These are phyloP conservation scores for Cymbopogon flexuosus DNA, from an alignment of 202 grass and related monocot genomes.

Conservation along the genomic window DNA sequence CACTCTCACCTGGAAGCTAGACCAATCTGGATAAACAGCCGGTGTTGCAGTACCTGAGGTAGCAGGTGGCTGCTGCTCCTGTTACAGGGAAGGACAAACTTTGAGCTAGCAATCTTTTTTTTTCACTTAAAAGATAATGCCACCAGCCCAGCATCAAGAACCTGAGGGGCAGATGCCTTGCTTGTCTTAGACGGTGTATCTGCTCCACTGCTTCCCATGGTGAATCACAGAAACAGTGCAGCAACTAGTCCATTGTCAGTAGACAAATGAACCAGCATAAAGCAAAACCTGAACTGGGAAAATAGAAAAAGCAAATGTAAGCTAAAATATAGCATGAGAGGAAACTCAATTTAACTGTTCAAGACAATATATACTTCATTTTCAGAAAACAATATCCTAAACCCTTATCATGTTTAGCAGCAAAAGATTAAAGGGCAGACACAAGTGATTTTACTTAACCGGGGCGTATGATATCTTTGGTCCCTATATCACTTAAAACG, in stretches of 20 bases:
- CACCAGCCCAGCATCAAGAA: slow-evolving; percentile 24
- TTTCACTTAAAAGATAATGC: neutral
- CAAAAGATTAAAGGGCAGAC: slow-evolving; percentile 4
- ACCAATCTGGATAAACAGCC: slow-evolving; percentile 78
- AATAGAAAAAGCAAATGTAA: slow-evolving; percentile 16
- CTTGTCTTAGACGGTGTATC: slow-evolving; percentile 62
- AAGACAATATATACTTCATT: neutral
- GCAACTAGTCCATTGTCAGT: slow-evolving; percentile 39
- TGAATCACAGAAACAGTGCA: slow-evolving; percentile 11
- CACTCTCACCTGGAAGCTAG: slow-evolving; percentile 67
- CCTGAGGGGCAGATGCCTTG: slow-evolving; percentile 73
- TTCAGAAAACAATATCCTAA: slow-evolving; percentile 19
- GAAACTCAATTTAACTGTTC: neutral
- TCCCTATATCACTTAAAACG: neutral
- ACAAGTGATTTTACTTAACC: neutral
- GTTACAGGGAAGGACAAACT: slow-evolving; percentile 10
- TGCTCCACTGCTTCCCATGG: slow-evolving; percentile 72
- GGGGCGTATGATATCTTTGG: neutral
- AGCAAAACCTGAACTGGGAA: slow-evolving; percentile 33
- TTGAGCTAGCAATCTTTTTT: neutral
- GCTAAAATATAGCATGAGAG: slow-evolving; percentile 11
- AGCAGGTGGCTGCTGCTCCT: slow-evolving; percentile 78
- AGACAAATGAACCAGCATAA: slow-evolving; percentile 28
- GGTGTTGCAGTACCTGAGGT: slow-evolving; percentile 40
- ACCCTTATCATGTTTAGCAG: neutral